These are phyloP conservation scores for Coemansia sp. DNA, from an alignment of 192 early-diverging fungal genomes.

Conservation along the genomic window DNA sequence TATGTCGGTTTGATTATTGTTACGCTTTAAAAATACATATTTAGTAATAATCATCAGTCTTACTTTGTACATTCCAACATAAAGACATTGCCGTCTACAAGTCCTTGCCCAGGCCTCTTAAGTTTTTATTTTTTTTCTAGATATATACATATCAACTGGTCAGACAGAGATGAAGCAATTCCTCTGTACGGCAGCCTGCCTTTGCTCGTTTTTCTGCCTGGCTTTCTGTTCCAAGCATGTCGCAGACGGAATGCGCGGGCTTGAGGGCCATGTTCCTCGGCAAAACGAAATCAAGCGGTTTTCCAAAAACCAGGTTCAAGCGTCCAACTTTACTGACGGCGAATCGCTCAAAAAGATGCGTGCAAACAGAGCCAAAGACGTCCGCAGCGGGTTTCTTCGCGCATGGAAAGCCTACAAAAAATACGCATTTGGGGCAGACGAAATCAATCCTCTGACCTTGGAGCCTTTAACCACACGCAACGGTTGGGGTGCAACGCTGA, in stretches of 20 bases:
- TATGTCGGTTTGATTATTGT: no score
- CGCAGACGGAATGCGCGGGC: slow-evolving; percentile 37
- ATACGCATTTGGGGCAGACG: slow-evolving; percentile 79
- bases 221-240: slow-evolving; percentile 21
- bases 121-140: no score
- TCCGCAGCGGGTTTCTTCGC: slow-evolving; percentile 63
- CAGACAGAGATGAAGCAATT: slow-evolving; percentile 23
- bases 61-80: no score
- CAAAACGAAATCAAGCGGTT: slow-evolving; percentile 38
- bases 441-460: slow-evolving; percentile 57
- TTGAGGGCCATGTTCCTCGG: slow-evolving; percentile 30
- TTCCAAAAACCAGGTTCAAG: slow-evolving; percentile 31
- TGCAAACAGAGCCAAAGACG: slow-evolving; percentile 55
- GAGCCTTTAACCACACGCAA: slow-evolving; percentile 53
- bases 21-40: no score
- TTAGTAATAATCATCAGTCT: no score
- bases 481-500: slow-evolving; percentile 86
- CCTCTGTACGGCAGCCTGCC: slow-evolving; percentile 13
- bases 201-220: slow-evolving; percentile 21
- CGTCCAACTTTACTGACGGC: slow-evolving; percentile 38
- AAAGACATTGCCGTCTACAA: no score
- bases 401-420: slow-evolving; percentile 79
- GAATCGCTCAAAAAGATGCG: slow-evolving; percentile 44
- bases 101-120: no score
- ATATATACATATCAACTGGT: neutral